These are phyloP conservation scores for Nakazawaea pomicola DNA, from an alignment of 805 yeast genomes.

Conservation along the genomic window DNA sequence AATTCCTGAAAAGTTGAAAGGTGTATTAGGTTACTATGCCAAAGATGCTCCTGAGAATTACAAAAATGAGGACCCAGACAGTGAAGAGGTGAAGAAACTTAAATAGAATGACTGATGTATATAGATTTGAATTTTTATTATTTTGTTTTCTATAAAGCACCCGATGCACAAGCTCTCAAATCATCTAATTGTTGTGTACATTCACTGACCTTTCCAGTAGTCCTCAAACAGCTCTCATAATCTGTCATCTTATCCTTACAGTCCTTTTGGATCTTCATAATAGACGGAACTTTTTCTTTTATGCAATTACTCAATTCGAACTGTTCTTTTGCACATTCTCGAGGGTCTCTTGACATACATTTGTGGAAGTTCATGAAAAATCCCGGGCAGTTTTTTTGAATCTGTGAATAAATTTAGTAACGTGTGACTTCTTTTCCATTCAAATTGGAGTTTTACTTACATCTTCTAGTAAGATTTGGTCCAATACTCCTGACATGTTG, in stretches of 20 bases:
- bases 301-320: conserved; percentile 58
- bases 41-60: conserved; percentile 56
- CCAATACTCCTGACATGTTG: conserved; percentile 45
- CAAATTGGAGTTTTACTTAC: conserved; percentile 26
- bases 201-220: conserved; percentile 38
- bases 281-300: conserved; percentile 59
- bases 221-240: conserved; percentile 61
- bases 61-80: conserved; percentile 14
- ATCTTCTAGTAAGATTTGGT: conserved; percentile 73
- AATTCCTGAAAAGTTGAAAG: conserved; percentile 51
- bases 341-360: conserved; percentile 59
- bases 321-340: conserved; percentile 53
- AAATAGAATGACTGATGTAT: background rate
- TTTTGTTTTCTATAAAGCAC: background rate
- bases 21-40: conserved; percentile 58
- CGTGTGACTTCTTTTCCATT: background rate
- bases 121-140: background rate
- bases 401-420: conserved; percentile 22
- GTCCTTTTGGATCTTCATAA: conserved; percentile 57
- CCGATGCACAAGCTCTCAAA: conserved; percentile 52
- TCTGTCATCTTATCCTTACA: conserved; percentile 55
- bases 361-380: conserved; percentile 68
- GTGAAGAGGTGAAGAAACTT: conserved; percentile 10
- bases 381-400: conserved; percentile 71
- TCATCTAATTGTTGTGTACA: conserved; percentile 50